Evolutionary conservation across 1,284 basidiomycete genomes (phyloP), one percentile per base, ranked within the genome.

Genomic region (Moesziomyces globuligerus): DNA sequence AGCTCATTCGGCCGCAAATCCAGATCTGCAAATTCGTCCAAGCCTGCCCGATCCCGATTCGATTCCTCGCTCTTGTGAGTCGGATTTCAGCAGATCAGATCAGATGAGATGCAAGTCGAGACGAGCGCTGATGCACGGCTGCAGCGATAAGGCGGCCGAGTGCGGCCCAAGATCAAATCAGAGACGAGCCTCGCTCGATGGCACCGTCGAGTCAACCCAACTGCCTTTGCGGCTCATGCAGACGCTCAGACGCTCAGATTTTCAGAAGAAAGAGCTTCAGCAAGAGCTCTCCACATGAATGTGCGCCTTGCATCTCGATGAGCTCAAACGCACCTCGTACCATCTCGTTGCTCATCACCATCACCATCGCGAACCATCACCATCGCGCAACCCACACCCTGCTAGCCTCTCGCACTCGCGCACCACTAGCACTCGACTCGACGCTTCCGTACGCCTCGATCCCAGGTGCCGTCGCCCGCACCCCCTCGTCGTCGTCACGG

Each of bases 171-270:
- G 25, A 20, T 34, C 37, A 54, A 48, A 54, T 54, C 38, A 46
- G 21, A 36, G n/a, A 44, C 48, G 20, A 34, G 32, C 29, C 13
- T 5, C 3, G 13, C 13, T 11, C 13, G 13, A 15, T 15, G 29
- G 13, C 9, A 32, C 4, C 11, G 44, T 55, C 53, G 53, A 55
- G 53, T 55, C 52, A 54, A 54, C 32, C 43, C 40, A 48, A 48
- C 39, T 46, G 48, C 13, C 28, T 7, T 5, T 20, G 9, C n/a
- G n/a, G 36, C 26, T 36, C 25, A 36, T 48, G 54, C 54, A 57
- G n/a, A n/a, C n/a, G n/a, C n/a, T n/a, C n/a, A n/a, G n/a, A n/a
- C n/a, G n/a, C n/a, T n/a, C n/a, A n/a, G 47, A 32, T 57, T 49
- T 55, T 40, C 40, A 48, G 48, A 50, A 50, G 47, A 56, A 49